Base-by-base conservation (phyloP, 257 asterid species). In the Mitragyna speciosa region DNA sequence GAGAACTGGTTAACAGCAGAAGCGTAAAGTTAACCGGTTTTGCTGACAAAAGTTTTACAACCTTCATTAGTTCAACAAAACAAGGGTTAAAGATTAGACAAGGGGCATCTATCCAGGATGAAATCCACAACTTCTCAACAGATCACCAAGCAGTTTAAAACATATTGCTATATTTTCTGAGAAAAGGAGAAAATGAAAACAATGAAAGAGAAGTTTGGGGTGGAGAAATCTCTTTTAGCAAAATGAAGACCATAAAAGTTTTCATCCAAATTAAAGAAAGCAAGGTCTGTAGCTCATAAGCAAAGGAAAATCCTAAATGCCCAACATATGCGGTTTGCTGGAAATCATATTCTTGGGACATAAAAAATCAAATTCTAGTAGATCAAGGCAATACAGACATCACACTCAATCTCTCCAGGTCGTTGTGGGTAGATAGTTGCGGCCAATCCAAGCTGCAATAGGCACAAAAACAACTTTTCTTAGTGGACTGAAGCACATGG, bases 361-460 rank as follows among this genome's bases (percentile, higher is more conserved):
- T 72, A 5, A 12, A 12, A 72, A 72, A 7, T 73, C 41, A 54
- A 52, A 54, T 12, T 19, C 45, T 36, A 47, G 67, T 64, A 70
- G 78, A 82, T 17, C 72, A 70, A 72, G 75, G 70, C 68, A 81
- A 79, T 76, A 89, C 98, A 76, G 83, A 95, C 99, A 83, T 93
- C 98, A 83, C 99, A 95, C 85, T 88, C 99, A 51, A n/a, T 80
- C 81, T 92, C 92, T 83, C 97, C 98, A 69, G 95, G 98, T 85
- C 99, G 91, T 83, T 95, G 99, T 52, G 98, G 98, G 82, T 88
- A 92, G 80, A 93, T 41, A 74, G 88, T 56, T 43, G 91, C 69
- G 70, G 82, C 87, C 87, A 92, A 84, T 71, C 92, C 99, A 82
- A 91, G 88, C 97, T 93, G 97, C 90, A 85, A 85, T 66, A 81